phyloP scores from a whole-genome alignment of 805 yeast species.

The Candida anglica region DNA sequence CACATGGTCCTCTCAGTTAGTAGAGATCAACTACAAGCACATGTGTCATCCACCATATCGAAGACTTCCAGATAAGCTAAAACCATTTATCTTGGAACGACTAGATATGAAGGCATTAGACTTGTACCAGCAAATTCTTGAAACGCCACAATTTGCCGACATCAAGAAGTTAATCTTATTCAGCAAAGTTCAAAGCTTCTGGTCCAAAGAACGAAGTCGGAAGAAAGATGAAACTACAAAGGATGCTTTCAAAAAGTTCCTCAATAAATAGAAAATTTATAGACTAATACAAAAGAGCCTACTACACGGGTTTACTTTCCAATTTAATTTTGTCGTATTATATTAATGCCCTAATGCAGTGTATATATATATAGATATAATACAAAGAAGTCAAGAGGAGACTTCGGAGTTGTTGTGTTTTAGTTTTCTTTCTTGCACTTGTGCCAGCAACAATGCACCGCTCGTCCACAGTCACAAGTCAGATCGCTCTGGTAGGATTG shows the following conservation, averaged over 20 bases:
- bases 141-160: slow-evolving; percentile 7
- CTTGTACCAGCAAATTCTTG: slow-evolving; percentile 12
- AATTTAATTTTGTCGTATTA: slow-evolving; percentile 4
- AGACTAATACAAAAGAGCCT: not conserved
- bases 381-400: not conserved
- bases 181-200: slow-evolving; percentile 15
- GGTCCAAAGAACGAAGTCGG: slow-evolving; percentile 14
- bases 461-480: too few species aligned
- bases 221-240: slow-evolving; percentile 13
- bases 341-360: slow-evolving; percentile 4
- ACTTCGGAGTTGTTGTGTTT: too few species aligned
- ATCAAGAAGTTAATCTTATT: slow-evolving; percentile 11
- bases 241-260: slow-evolving; percentile 14
- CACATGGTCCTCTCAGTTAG: slow-evolving; percentile 10
- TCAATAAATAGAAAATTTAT: slow-evolving; percentile 3
- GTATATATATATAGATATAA: slow-evolving; percentile 2
- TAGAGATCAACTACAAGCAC: slow-evolving; percentile 12
- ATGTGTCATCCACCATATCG: slow-evolving; percentile 11
- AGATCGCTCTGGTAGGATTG: too few species aligned
- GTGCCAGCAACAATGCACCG: too few species aligned
- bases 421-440: too few species aligned
- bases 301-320: too few species aligned
- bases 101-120: slow-evolving; percentile 14
- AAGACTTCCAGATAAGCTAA: slow-evolving; percentile 13
- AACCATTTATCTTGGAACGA: slow-evolving; percentile 12